Evolutionary conservation across 495 filamentous ascomycete genomes (phyloP), one percentile per base, ranked within the genome.

Genomic region (Neurospora sp.): DNA sequence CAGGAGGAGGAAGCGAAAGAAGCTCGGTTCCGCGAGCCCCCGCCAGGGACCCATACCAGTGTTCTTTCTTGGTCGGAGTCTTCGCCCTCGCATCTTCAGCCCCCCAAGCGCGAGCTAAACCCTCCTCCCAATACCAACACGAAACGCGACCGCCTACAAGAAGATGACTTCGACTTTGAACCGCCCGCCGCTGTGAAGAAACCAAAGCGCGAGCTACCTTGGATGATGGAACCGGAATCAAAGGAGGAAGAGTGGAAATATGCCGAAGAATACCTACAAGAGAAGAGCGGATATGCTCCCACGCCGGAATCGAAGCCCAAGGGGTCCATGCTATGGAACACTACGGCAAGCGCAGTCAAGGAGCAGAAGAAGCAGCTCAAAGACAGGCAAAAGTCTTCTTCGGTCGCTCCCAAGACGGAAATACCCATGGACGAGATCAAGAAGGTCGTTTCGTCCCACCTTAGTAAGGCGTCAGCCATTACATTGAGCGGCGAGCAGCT

Each of bases 401-500:
- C 54, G 3, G 54, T 66, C 13, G 83, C 39, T 37, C 69, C 79
- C 13, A 79, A 80, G 40, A 71, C 75, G 71, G 78, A 80, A 28
- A 43, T 75, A 6, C 72, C 81, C 3, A 39, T 71, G 17, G 80
- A 81, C 31, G 81, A 83, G 69, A 77, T 80, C 43, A 78, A 77
- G 1, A 71, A 80, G 3, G 78, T 81, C 19, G 70, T 79, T 40
- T 82, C 81, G 24, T 76, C 80, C 31, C 81, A 74, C 17, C 75
- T 79, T 8, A 36, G 81, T 24, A 89, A 86, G 74, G 71, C 87
- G n/a, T 82, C 89, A 1, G 82, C 85, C 10, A 87, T 97, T 24
- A 89, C 89, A 70, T 84, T 99, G 28, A 98, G 93, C 79, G 87
- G 91, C 2, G 96, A 99, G 79, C 96, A 99, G 80, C 84, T 86